Evolutionary conservation across 257 asterid genomes (phyloP).

Genomic region (Rhazya stricta): DNA sequence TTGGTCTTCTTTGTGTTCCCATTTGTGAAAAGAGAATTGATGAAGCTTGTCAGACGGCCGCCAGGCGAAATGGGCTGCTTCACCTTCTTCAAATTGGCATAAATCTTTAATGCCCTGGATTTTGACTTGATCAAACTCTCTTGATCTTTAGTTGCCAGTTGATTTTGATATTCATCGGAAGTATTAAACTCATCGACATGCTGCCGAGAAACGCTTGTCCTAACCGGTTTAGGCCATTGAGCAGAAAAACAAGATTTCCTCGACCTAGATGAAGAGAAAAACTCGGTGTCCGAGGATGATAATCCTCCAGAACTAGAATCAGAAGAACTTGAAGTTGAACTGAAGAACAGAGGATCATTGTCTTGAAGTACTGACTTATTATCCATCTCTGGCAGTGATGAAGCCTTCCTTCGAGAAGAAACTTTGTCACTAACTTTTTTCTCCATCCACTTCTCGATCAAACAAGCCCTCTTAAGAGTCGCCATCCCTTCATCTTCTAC

Average conservation of each 20-base stretch:
- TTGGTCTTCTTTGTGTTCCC: slow-evolving; percentile 39
- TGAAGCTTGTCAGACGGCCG: slow-evolving; percentile 49
- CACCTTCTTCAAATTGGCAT: slow-evolving; percentile 59
- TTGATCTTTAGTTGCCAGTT: slow-evolving; percentile 12
- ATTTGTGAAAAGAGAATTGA: slow-evolving; percentile 46
- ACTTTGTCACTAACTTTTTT: slow-evolving; percentile 31
- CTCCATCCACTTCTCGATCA: slow-evolving; percentile 67
- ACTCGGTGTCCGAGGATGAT: slow-evolving; percentile 71
- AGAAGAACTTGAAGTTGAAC: slow-evolving; percentile 67
- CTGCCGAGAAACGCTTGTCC: slow-evolving; percentile 3
- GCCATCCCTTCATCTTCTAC: slow-evolving; percentile 32
- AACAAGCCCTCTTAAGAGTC: slow-evolving; percentile 32
- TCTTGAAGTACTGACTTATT: slow-evolving; percentile 24
- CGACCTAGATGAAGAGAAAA: slow-evolving; percentile 25
- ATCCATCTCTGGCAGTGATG: slow-evolving; percentile 25
- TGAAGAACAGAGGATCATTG: slow-evolving; percentile 57
- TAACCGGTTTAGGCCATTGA: slow-evolving; percentile 7
- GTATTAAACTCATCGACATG: slow-evolving; percentile 19
- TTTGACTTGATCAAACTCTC: slow-evolving; percentile 39
- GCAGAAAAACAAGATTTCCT: slow-evolving; percentile 10
- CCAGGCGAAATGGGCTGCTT: slow-evolving; percentile 89
- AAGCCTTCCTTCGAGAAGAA: slow-evolving; percentile 4
- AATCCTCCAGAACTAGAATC: slow-evolving; percentile 73
- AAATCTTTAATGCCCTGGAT: slow-evolving; percentile 54
- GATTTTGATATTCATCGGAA: slow-evolving; percentile 19